A percentile compares a stretch with the other conserved stretches of the same genome.
Conservation (phyloP, 2,329 filamentous ascomycete species). For the Penicillium fuscoglaucum region DNA sequence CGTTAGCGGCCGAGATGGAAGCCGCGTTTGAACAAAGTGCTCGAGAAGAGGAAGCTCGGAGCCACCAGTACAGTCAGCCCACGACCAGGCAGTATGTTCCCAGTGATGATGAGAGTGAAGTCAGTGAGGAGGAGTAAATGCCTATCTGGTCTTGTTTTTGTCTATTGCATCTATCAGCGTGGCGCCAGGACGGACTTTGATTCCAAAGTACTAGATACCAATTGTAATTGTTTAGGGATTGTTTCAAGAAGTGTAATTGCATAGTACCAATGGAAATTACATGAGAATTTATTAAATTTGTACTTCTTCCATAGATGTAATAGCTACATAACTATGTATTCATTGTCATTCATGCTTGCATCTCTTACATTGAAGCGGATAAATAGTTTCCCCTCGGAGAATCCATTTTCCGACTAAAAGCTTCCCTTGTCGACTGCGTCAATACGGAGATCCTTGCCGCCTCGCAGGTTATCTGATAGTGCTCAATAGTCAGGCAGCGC, state of each 20-base stretch:
- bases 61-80: conserved; percentile 32
- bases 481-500: background rate
- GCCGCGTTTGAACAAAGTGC: conserved; percentile 51
- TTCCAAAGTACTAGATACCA: conserved; percentile 12
- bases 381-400: background rate
- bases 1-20: conserved; percentile 59
- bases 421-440: conserved; percentile 3
- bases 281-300: background rate
- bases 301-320: background rate
- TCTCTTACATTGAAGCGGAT: background rate
- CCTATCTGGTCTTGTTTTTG: background rate
- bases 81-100: conserved; percentile 34
- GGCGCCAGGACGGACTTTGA: conserved; percentile 8
- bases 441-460: background rate
- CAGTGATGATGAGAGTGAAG: conserved; percentile 62
- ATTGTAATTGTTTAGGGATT: conserved; percentile 9
- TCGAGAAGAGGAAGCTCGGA: conserved; percentile 44
- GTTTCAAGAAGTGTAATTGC: background rate
- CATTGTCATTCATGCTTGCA: background rate
- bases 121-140: conserved; percentile 63
- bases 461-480: background rate
- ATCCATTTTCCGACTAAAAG: conserved; percentile 2
- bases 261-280: background rate
- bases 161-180: conserved; percentile 14
- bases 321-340: background rate